Evolutionary conservation across 2,329 filamentous ascomycete species (phyloP).

Genomic region (Polychaeton citri): DNA sequence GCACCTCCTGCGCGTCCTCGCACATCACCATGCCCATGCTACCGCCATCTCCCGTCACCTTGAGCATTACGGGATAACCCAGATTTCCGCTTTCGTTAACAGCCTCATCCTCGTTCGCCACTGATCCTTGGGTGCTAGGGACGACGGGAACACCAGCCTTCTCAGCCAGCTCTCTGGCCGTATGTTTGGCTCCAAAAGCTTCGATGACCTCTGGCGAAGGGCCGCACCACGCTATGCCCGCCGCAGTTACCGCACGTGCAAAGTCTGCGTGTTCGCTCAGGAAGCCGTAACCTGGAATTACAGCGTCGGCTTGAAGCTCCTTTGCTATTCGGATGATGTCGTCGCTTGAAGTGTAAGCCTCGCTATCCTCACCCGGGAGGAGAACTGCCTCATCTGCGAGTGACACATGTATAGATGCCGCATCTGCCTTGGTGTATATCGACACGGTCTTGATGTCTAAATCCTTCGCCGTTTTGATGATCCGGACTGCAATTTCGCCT

Average conservation of each 20-base stretch:
- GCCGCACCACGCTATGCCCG: constrained; percentile 47
- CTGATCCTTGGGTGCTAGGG: constrained; percentile 38
- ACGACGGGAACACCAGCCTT: constrained; percentile 42
- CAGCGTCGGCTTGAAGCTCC: constrained; percentile 37
- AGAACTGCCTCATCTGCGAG: constrained; percentile 41
- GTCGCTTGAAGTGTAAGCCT: constrained; percentile 36
- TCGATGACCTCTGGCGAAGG: constrained; percentile 41
- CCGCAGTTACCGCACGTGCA: constrained; percentile 37
- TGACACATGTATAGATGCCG: constrained; percentile 40
- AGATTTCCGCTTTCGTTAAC: constrained; percentile 29
- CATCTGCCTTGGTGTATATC: constrained; percentile 45
- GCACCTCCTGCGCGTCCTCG: constrained; percentile 52
- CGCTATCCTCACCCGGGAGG: constrained; percentile 34
- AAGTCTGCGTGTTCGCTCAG: constrained; percentile 51
- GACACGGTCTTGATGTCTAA: constrained; percentile 40
- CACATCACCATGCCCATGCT: constrained; percentile 79
- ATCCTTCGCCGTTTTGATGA: constrained; percentile 37
- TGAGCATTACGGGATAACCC: constrained; percentile 43
- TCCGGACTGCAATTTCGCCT: constrained; percentile 23
- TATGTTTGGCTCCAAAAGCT: constrained; percentile 46
- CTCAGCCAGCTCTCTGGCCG: constrained; percentile 40
- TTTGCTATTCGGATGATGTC: constrained; percentile 40
- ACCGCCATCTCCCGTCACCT: constrained; percentile 48
- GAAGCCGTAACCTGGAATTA: constrained; percentile 57
- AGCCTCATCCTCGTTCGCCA: constrained; percentile 35